A percentile compares a stretch with the other conserved stretches of the same genome.
Evolutionary conservation across 2,329 filamentous ascomycete species (phyloP).

Genomic region (Polytolypa hystricis): DNA sequence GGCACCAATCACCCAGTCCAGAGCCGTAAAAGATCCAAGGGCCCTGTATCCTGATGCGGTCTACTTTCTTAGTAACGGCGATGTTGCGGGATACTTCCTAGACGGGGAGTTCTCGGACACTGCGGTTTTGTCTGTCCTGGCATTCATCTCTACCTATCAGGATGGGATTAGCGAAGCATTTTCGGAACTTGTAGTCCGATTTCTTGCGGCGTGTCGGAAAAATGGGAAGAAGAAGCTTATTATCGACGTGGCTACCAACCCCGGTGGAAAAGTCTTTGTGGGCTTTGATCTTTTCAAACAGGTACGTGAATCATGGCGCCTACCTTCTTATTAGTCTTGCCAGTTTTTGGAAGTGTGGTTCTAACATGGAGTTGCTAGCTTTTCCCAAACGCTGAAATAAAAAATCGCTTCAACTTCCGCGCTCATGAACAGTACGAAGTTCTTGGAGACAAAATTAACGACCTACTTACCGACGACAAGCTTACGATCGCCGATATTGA

Average conservation of each 20-base stretch:
- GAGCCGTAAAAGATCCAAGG: not conserved
- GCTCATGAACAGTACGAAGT: slow-evolving; percentile 31
- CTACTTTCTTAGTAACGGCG: slow-evolving; percentile 22
- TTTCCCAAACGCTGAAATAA: slow-evolving; percentile 38
- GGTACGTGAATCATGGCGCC: slow-evolving; percentile 7
- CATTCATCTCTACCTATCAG: slow-evolving; percentile 21
- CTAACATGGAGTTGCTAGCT: slow-evolving; percentile 27
- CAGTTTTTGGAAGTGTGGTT: not conserved
- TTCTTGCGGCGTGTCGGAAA: slow-evolving; percentile 37
- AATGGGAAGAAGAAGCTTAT: slow-evolving; percentile 50
- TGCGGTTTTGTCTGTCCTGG: slow-evolving; percentile 34
- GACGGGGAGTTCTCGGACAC: slow-evolving; percentile 29
- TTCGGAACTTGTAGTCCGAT: slow-evolving; percentile 29
- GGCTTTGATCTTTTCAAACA: slow-evolving; percentile 43
- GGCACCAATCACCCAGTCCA: not conserved
- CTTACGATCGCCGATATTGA: slow-evolving; percentile 6
- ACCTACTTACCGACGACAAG: slow-evolving; percentile 10
- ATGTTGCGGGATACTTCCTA: slow-evolving; percentile 36
- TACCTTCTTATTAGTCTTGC: too few species aligned
- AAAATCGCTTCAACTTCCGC: slow-evolving; percentile 37
- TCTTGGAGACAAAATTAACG: slow-evolving; percentile 20
- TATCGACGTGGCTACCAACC: slow-evolving; percentile 52
- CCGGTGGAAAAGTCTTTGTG: slow-evolving; percentile 42
- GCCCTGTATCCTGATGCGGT: slow-evolving; percentile 30
- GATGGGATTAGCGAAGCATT: slow-evolving; percentile 19